A percentile compares a stretch with the other conserved stretches of the same genome.
phyloP scores from a whole-genome alignment of 176 grass and related monocot species.

The sorghum (Sorghum bicolor) region DNA sequence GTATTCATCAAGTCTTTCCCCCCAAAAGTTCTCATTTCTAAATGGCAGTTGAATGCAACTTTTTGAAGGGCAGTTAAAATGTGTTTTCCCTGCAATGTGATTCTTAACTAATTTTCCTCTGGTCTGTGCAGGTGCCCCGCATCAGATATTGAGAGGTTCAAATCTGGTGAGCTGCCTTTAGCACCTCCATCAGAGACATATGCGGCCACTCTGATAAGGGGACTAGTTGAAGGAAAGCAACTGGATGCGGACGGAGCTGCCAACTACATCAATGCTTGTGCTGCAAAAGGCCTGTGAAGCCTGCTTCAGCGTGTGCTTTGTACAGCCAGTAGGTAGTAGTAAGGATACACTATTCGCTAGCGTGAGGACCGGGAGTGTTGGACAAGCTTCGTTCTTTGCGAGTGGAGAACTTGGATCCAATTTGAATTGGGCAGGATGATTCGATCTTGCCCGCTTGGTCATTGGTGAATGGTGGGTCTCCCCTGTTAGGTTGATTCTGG shows the following conservation, averaged over 20 bases:
- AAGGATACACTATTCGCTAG: not conserved
- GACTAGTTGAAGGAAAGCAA: conserved; percentile 74
- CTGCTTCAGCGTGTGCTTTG: conserved; percentile 2
- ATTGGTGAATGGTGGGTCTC: conserved; percentile 7
- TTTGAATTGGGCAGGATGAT: conserved; percentile 5
- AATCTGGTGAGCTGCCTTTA: conserved; percentile 52
- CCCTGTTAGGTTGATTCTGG: not conserved
- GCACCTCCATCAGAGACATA: conserved; percentile 57
- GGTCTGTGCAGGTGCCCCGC: conserved; percentile 50
- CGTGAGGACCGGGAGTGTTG: not conserved
- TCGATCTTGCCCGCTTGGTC: not conserved
- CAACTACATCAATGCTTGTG: conserved; percentile 53
- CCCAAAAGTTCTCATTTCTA: not conserved
- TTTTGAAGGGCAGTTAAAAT: not conserved
- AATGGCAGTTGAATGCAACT: not conserved
- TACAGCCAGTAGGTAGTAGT: conserved; percentile 24
- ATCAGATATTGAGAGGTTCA: conserved; percentile 58
- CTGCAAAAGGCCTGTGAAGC: conserved; percentile 44
- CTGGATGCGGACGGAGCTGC: conserved; percentile 50
- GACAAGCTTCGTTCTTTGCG: not conserved
- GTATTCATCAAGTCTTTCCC: not conserved
- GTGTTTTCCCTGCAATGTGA: not conserved
- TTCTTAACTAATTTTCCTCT: not conserved
- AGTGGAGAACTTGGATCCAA: not conserved
- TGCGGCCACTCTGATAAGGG: conserved; percentile 56